Percentiles rank a stretch among this genome's conserved stretches.
phyloP scores from a whole-genome alignment of 164 flowering plant genomes.

The Umbellularia californica region DNA sequence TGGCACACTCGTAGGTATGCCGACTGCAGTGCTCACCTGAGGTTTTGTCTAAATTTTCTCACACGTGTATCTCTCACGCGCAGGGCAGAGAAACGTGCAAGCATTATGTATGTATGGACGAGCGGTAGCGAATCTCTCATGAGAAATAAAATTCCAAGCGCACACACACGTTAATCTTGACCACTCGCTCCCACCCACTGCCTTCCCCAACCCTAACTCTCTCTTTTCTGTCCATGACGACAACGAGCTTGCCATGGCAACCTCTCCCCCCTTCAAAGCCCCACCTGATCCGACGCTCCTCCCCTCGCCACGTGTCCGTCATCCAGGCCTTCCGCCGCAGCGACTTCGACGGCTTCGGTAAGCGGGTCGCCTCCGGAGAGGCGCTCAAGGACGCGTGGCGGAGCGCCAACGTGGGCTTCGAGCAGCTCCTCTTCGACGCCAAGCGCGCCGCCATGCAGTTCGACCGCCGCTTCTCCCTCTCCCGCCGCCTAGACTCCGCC shows the following conservation, averaged over 20 bases:
- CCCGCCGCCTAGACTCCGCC: conserved; percentile 39
- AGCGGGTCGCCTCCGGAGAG: conserved; percentile 53
- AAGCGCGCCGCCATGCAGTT: conserved; percentile 76
- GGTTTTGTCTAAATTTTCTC: no score
- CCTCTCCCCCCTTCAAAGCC: not conserved
- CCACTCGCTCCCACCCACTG: no score
- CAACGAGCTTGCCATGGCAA: conserved; percentile 47
- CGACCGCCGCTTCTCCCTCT: conserved; percentile 63
- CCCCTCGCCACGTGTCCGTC: conserved; percentile 13
- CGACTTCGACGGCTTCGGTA: conserved; percentile 69
- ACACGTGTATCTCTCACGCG: no score
- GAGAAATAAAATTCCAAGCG: no score
- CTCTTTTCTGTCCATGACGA: conserved; percentile 12
- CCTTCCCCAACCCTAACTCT: not conserved
- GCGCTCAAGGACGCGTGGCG: conserved; percentile 66
- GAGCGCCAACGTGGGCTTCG: conserved; percentile 79
- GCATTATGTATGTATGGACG: no score
- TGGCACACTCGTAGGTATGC: no score
- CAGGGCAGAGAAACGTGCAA: no score
- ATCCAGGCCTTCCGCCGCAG: conserved; percentile 55
- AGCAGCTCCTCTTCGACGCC: conserved; percentile 65
- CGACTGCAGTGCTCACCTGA: no score
- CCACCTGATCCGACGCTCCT: conserved; percentile 15
- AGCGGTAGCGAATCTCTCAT: no score
- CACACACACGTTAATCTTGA: no score